Percentiles rank a stretch among this genome's conserved stretches.
Conservation (phyloP, 2,329 filamentous ascomycete species). For the Colletotrichum higginsianum region DNA sequence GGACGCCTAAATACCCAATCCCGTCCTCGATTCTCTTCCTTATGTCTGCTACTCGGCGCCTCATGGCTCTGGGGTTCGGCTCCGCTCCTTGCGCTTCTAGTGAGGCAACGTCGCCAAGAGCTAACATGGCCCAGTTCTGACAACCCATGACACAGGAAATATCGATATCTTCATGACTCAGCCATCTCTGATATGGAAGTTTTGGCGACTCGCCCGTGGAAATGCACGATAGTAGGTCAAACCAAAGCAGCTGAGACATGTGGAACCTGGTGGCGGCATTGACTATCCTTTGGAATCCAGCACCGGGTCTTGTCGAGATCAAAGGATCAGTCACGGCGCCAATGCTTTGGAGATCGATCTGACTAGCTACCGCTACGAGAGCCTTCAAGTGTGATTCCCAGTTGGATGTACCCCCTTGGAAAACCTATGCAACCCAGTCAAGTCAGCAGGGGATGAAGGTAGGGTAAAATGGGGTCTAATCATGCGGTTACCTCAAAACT, state of each 20-base stretch:
- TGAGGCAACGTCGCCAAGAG: conserved; percentile 32
- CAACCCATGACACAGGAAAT: conserved; percentile 36
- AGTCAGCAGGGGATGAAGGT: background rate
- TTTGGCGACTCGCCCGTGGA: conserved; percentile 23
- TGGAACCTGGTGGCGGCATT: conserved; percentile 36
- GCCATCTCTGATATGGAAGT: conserved; percentile 28
- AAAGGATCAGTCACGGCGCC: background rate
- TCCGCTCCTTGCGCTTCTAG: conserved; percentile 17
- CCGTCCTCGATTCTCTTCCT: conserved; percentile 10
- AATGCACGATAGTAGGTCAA: conserved; percentile 33
- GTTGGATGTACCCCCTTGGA: conserved; percentile 33
- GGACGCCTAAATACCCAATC: background rate
- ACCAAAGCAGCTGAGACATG: conserved; percentile 35
- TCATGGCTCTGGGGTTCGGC: background rate
- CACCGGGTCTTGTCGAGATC: background rate
- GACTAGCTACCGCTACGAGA: conserved; percentile 16
- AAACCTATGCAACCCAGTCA: conserved; percentile 15
- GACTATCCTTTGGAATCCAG: conserved; percentile 25
- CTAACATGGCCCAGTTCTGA: conserved; percentile 39
- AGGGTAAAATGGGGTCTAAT: background rate
- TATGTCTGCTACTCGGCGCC: background rate
- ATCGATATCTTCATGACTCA: conserved; percentile 26
- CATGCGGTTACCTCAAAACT: conserved; percentile 46
- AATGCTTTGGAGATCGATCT: conserved; percentile 8
- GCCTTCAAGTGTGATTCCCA: conserved; percentile 39